These are phyloP conservation scores for Eucalyptus microcorys DNA, from an alignment of 345 rosid species.

Conservation along the genomic window DNA sequence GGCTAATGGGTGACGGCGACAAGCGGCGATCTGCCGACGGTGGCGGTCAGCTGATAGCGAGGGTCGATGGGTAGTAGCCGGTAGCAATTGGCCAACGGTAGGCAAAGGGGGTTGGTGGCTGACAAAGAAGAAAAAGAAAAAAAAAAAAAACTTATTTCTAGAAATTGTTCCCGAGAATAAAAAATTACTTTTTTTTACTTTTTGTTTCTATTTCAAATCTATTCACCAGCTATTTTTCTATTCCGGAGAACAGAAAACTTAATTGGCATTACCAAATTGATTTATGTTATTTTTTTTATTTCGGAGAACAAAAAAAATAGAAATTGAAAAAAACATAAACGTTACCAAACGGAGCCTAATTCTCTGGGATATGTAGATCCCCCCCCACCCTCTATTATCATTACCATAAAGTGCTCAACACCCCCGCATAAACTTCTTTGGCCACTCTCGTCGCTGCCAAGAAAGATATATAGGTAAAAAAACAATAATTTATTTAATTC, in stretches of 20 bases:
- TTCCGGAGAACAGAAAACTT: too few species aligned
- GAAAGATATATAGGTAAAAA: neutral
- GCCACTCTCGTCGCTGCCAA: neutral
- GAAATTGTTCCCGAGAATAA: fast-evolving
- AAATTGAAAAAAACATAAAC: too few species aligned
- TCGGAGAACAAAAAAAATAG: fast-evolving
- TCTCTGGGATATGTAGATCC: neutral
- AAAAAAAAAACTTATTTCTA: too few species aligned
- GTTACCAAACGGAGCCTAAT: fast-evolving
- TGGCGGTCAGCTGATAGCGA: fast-evolving
- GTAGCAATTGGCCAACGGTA: fast-evolving
- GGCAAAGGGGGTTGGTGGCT: too few species aligned
- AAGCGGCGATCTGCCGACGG: fast-evolving
- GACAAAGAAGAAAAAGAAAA: too few species aligned
- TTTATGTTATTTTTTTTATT: too few species aligned
- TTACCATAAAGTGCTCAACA: neutral
- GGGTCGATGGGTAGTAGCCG: fast-evolving
- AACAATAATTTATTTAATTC: neutral
- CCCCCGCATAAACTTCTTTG: neutral
- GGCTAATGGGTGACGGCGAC: fast-evolving
- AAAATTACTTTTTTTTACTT: too few species aligned
- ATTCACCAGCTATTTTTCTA: too few species aligned
- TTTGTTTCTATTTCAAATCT: too few species aligned
- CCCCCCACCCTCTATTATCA: neutral
- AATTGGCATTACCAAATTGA: too few species aligned